Conservation (phyloP, 2,329 filamentous ascomycete species). For the Ceratocystis eucalypticola region DNA sequence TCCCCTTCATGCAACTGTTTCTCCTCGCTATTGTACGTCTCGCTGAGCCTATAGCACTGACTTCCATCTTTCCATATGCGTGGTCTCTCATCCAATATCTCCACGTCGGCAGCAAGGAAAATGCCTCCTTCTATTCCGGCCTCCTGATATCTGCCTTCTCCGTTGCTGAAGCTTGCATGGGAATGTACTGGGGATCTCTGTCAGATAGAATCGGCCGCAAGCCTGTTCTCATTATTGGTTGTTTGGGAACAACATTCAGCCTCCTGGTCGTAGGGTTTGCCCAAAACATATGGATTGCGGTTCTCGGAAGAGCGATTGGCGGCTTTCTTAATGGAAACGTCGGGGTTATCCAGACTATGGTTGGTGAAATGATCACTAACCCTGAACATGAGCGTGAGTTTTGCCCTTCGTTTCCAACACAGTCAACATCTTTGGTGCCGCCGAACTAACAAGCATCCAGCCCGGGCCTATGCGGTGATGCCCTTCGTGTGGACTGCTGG, state of each 20-base stretch:
- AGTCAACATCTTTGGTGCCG: background rate
- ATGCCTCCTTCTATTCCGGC: constrained; percentile 80
- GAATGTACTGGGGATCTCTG: constrained; percentile 75
- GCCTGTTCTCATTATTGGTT: constrained; percentile 70
- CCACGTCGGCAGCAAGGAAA: constrained; percentile 53
- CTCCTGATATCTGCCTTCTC: constrained; percentile 78
- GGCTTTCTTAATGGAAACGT: constrained; percentile 85
- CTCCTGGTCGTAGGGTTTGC: constrained; percentile 74
- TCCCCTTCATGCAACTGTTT: constrained; percentile 71
- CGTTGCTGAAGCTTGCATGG: constrained; percentile 67
- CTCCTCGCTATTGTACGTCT: constrained; percentile 82
- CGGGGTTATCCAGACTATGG: constrained; percentile 86
- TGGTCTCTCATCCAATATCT: constrained; percentile 72
- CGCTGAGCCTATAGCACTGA: constrained; percentile 83
- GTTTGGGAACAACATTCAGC: constrained; percentile 67
- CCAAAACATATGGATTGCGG: constrained; percentile 68
- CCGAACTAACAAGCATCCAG: constrained; percentile 30
- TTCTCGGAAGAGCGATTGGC: constrained; percentile 61
- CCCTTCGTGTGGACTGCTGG: constrained; percentile 89
- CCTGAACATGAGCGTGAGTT: constrained; percentile 73
- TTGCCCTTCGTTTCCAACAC: background rate
- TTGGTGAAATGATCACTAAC: constrained; percentile 70
- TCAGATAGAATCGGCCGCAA: constrained; percentile 76
- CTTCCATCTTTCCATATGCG: constrained; percentile 85
- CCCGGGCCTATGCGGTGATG: constrained; percentile 80